Base-by-base conservation (phyloP, 352 stramenopile genomes). In the Phytophthora macrochlamydospora region DNA sequence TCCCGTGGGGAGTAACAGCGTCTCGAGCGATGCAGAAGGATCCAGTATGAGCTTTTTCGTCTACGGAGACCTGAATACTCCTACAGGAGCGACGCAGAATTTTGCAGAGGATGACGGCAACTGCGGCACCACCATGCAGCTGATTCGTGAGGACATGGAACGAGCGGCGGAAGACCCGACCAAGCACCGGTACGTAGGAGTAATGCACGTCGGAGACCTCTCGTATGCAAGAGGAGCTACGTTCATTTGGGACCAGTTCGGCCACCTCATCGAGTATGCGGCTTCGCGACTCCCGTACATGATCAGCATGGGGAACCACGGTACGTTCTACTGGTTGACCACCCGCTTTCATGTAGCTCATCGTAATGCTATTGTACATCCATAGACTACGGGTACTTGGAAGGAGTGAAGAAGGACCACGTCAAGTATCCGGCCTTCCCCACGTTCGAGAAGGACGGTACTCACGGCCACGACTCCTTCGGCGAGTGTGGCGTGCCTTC, bases 401-500 rank as follows among this genome's bases (percentile, higher is more conserved):
- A 24, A 24, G 18, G 18, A 24, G 18, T 24, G 18, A 24, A 24
- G 18, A 24, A 24, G 18, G 18, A 24, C 18, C 18, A 24, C 18
- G 31, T 9, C 44, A 54, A 42, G 60, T 65, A 73, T 60, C 72
- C 81, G 58, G 42, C 52, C 2, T 56, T 82, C 43, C 49, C 54
- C 14, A 49, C 78, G 30, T 73, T 88, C 51, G 72, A 85, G 37
- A 64, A 71, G 7, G 52, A 75, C 0, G 59, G 51, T 11, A 70
- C 62, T n/a, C 56, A 64, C n/a, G 79, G 72, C 7, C 74, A 82
- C 31, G 71, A 95, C 53, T 85, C 73, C 11, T 76, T 76, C 29
- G 92, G 92, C 7, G 92, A 98, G 73, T 98, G 92, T 69, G 90
- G 91, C 28, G 78, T 98, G 8, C 85, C 92, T 0, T 82, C 76